Percentiles rank a stretch among this genome's conserved stretches.
Evolutionary conservation across 768 basidiomycete genomes (phyloP).

Genomic region (Termitomyces sp.): DNA sequence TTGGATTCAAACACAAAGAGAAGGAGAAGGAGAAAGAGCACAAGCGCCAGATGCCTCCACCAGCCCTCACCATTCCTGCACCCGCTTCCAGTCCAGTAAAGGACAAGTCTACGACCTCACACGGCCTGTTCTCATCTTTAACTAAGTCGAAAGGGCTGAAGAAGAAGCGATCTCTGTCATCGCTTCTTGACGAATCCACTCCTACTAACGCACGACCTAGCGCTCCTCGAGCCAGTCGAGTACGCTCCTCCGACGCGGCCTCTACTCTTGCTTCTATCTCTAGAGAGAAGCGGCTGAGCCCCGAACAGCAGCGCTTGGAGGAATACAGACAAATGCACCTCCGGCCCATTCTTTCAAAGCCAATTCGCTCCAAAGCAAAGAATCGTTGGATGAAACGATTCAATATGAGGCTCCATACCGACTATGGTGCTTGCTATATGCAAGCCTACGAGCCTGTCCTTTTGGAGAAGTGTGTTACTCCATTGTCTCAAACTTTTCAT

Average conservation of each 20-base stretch:
- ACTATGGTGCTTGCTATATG: slow-evolving; percentile 56
- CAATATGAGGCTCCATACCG: slow-evolving; percentile 56
- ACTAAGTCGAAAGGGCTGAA: slow-evolving; percentile 23
- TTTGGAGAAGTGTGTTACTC: slow-evolving; percentile 52
- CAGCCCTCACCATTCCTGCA: slow-evolving; percentile 1
- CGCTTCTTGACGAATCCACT: slow-evolving; percentile 25
- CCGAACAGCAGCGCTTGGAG: slow-evolving; percentile 11
- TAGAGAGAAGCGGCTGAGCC: slow-evolving; percentile 2
- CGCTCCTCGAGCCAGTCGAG: slow-evolving; percentile 8
- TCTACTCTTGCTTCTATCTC: not conserved
- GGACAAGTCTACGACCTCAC: slow-evolving; percentile 16
- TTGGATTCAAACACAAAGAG: slow-evolving; percentile 30
- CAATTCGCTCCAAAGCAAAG: slow-evolving; percentile 18
- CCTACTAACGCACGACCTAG: slow-evolving; percentile 1
- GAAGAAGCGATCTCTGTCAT: slow-evolving; percentile 37
- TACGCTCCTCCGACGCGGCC: slow-evolving; percentile 14
- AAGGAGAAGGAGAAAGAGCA: slow-evolving; percentile 15
- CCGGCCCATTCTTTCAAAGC: not conserved
- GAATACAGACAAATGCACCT: slow-evolving; percentile 22
- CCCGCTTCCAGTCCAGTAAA: slow-evolving; percentile 7
- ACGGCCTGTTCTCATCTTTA: slow-evolving; percentile 18
- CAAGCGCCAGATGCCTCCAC: not conserved
- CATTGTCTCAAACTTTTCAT: slow-evolving; percentile 4
- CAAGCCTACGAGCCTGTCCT: slow-evolving; percentile 57
- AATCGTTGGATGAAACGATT: slow-evolving; percentile 37